A percentile compares a stretch with the other conserved stretches of the same genome.
These are phyloP conservation scores for Chaetothyriales sp. DNA, from an alignment of 2,329 filamentous ascomycete genomes.

Conservation along the genomic window DNA sequence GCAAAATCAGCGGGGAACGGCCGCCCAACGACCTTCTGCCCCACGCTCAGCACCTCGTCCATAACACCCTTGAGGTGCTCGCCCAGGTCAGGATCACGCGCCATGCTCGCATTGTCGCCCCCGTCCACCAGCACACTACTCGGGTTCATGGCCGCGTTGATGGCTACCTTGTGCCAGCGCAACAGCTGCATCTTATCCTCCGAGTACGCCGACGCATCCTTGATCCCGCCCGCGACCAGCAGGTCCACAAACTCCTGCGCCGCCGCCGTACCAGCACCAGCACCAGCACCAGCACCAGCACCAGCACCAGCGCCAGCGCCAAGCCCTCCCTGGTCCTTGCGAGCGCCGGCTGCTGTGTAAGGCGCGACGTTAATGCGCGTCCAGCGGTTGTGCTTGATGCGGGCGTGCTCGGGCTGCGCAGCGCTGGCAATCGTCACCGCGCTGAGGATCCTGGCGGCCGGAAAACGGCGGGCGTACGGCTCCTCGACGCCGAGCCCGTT, in stretches of 20 bases:
- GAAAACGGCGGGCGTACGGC: constrained; percentile 49
- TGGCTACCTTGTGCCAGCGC: constrained; percentile 62
- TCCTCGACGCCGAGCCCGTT: constrained; percentile 57
- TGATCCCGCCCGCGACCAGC: constrained; percentile 39
- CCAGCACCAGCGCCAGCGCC: too few relatives aligned
- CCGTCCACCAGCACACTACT: constrained; percentile 53
- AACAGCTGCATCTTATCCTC: constrained; percentile 54
- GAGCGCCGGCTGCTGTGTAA: too few relatives aligned
- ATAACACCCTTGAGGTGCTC: constrained; percentile 50
- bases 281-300: too few relatives aligned
- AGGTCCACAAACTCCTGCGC: constrained; percentile 33
- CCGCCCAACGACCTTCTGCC: constrained; percentile 47
- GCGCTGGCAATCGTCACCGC: constrained; percentile 56
- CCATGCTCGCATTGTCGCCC: constrained; percentile 50
- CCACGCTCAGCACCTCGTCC: constrained; percentile 52
- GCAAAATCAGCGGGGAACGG: constrained; percentile 46
- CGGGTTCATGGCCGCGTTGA: constrained; percentile 63
- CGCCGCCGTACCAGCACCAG: too few relatives aligned
- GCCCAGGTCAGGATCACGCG: constrained; percentile 46
- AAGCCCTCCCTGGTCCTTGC: too few relatives aligned
- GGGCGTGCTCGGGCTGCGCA: constrained; percentile 47
- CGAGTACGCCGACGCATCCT: constrained; percentile 48
- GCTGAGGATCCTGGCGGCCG: constrained; percentile 44
- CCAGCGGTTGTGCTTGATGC: constrained; percentile 57
- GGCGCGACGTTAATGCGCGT: constrained; percentile 56